A percentile compares a stretch with the other conserved stretches of the same genome.
These are phyloP conservation scores for Hypoxylon sp. DNA, from an alignment of 2,329 filamentous ascomycete genomes.

Conservation along the genomic window DNA sequence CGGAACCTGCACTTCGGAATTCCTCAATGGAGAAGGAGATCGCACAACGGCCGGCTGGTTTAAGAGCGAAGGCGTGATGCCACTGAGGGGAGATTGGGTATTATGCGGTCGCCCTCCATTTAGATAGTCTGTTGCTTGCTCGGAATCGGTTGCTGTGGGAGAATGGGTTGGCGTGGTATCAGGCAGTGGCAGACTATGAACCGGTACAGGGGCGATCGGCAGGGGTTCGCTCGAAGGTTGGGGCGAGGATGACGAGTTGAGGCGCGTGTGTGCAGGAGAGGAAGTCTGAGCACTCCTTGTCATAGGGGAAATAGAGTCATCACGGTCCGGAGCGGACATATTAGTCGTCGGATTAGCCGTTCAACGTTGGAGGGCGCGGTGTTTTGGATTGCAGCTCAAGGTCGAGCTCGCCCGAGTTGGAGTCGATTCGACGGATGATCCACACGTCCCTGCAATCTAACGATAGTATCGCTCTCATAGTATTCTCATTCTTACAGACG, in stretches of 20 bases:
- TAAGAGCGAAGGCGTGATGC: slow-evolving; percentile 34
- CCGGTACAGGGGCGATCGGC: slow-evolving; percentile 39
- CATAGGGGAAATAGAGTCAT: slow-evolving; percentile 55
- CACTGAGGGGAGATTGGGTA: slow-evolving; percentile 46
- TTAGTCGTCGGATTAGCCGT: slow-evolving; percentile 20
- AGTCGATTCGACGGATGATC: slow-evolving; percentile 16
- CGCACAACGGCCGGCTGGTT: slow-evolving; percentile 35
- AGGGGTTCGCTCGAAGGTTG: slow-evolving; percentile 46
- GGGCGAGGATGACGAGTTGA: slow-evolving; percentile 44
- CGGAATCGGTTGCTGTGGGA: slow-evolving; percentile 24
- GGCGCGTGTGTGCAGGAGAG: slow-evolving; percentile 43
- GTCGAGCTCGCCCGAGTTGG: slow-evolving; percentile 11
- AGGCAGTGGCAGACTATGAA: slow-evolving; percentile 41
- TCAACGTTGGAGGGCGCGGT: slow-evolving; percentile 2
- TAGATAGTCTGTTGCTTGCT: slow-evolving; percentile 55
- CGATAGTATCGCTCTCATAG: slow-evolving; percentile 20
- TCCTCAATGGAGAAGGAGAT: slow-evolving; percentile 42
- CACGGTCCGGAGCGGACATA: slow-evolving; percentile 46
- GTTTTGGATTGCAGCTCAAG: slow-evolving; percentile 19
- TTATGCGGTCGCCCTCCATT: slow-evolving; percentile 54
- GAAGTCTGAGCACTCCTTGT: slow-evolving; percentile 49
- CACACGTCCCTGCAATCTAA: slow-evolving; percentile 23
- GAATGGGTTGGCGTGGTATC: slow-evolving; percentile 45
- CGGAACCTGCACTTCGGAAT: slow-evolving; percentile 25
- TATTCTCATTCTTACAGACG: slow-evolving; percentile 14